Evolutionary conservation across 2,329 filamentous ascomycete genomes (phyloP), one percentile per base, ranked within the genome.

Genomic region (Boeremia exigua): DNA sequence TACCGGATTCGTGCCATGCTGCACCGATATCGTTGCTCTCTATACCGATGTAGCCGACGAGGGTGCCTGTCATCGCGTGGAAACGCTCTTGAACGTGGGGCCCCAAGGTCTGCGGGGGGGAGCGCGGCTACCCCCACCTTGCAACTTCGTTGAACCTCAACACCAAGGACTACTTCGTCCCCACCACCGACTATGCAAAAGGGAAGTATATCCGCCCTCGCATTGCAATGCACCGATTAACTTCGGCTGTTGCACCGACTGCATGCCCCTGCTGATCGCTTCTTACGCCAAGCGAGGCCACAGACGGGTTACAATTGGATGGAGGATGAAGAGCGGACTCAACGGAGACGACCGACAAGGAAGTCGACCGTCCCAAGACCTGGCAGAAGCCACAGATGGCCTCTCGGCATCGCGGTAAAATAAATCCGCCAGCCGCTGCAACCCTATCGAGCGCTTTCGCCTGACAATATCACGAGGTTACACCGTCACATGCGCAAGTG

Each of bases 361-460:
- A 54, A 42, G 49, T 49, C 45, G 43, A 33, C 46, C 46, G 37
- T 50, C 29, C 19, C 25, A 14, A 50, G 37, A 28, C 39, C 23
- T 54, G 46, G n/a, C 32, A 38, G 38, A 51, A 58, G 60, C 65
- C 59, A 63, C 53, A 40, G 50, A 56, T 45, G n/a, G 23, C 38
- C 44, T 27, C 33, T 43, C 48, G 48, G 47, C 11, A 45, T 8
- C 19, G 30, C 58, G 64, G 59, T 56, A 36, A 29, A 66, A 66
- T 62, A 59, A 39, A 62, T 67, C 66, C 64, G 67, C 66, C 66
- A 68, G 61, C 59, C 57, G 55, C 49, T 51, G 47, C 19, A 38
- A 32, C 43, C 58, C 37, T 48, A 51, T 56, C 46, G 12, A 23
- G 54, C 19, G 54, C 39, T 54, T 60, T 67, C 61, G 61, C 56